phyloP scores from a whole-genome alignment of 2,329 filamentous ascomycete species.

The Graphiopsis chlorocephala region DNA sequence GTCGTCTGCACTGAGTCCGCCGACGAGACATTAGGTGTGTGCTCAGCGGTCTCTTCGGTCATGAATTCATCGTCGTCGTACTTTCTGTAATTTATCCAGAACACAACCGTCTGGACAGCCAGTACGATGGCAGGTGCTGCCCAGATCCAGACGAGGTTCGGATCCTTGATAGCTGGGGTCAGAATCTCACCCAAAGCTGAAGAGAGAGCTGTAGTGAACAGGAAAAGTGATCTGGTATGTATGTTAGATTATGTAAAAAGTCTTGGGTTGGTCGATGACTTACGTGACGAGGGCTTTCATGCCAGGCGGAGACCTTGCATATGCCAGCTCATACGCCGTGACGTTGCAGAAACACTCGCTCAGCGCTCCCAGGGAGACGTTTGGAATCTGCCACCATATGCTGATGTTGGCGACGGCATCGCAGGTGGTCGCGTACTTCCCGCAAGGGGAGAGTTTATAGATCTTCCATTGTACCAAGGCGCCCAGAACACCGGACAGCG shows the following conservation, averaged over 20 bases:
- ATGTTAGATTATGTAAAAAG: not conserved
- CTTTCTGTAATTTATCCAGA: constrained; percentile 46
- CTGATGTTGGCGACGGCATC: constrained; percentile 20
- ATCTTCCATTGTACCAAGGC: constrained; percentile 54
- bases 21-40: not conserved
- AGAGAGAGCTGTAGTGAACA: constrained; percentile 42
- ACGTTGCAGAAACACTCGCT: not conserved
- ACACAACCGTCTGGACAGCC: constrained; percentile 47
- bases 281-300: constrained; percentile 44
- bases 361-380: constrained; percentile 17
- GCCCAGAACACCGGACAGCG: constrained; percentile 51
- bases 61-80: constrained; percentile 36
- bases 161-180: constrained; percentile 46
- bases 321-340: constrained; percentile 42
- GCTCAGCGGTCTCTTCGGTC: constrained; percentile 15
- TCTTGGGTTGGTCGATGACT: not conserved
- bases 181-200: constrained; percentile 43
- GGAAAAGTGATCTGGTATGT: constrained; percentile 33
- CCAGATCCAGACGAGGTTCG: constrained; percentile 44
- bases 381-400: constrained; percentile 27
- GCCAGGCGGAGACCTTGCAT: constrained; percentile 41
- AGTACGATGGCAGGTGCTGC: constrained; percentile 41
- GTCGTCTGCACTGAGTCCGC: not conserved
- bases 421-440: constrained; percentile 27
- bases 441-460: constrained; percentile 52